Conservation (phyloP, 306 rosid genomes). For the Amphicarpaea edgeworthii region DNA sequence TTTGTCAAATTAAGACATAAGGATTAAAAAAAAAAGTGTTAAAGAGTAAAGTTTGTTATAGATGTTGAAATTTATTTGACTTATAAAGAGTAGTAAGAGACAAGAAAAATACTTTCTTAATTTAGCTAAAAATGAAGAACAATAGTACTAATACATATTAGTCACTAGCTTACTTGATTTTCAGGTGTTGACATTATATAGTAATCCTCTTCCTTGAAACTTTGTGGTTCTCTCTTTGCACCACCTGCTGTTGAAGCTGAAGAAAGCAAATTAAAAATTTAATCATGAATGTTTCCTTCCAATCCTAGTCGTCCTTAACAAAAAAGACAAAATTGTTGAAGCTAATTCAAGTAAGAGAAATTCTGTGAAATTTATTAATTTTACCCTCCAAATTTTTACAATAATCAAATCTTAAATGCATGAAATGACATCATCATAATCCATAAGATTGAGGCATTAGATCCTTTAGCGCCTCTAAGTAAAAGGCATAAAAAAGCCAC, state of each 20-base stretch:
- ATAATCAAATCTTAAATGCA: neutral
- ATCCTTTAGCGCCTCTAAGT: too few species aligned
- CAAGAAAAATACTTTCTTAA: neutral
- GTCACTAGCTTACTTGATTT: constrained; percentile 61
- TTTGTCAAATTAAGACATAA: neutral
- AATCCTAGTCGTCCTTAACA: neutral
- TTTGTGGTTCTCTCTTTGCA: constrained; percentile 61
- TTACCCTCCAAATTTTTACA: constrained; percentile 17
- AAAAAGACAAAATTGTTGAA: constrained; percentile 9
- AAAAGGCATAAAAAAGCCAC: too few species aligned
- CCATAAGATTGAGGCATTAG: neutral
- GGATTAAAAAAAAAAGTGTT: neutral
- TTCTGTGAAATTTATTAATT: neutral
- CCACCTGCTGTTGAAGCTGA: constrained; percentile 48
- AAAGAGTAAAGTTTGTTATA: neutral
- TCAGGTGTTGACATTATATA: constrained; percentile 69
- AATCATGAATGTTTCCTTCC: neutral
- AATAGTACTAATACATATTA: neutral
- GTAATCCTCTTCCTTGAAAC: constrained; percentile 76
- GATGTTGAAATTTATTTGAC: neutral
- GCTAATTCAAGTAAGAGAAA: neutral
- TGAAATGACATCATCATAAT: neutral
- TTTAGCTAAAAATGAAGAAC: neutral
- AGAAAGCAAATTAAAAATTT: constrained; percentile 33
- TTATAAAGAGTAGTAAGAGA: neutral